Percentiles rank a stretch among this genome's conserved stretches.
These are phyloP conservation scores for Globisporangium orthogonon DNA, from an alignment of 352 stramenopile genomes.

Conservation along the genomic window DNA sequence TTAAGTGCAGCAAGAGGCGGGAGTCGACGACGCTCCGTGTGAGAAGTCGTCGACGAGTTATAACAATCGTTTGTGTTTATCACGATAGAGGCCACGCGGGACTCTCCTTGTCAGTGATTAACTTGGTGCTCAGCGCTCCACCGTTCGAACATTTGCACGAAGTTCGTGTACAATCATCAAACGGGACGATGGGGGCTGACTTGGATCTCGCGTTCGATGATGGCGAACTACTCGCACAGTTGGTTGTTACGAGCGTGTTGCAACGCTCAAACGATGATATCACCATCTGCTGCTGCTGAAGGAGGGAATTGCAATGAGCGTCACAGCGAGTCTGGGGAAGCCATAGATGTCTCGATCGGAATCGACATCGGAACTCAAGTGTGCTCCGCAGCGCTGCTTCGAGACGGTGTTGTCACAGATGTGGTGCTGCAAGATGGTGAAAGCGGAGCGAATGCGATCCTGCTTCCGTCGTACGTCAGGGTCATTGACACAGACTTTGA, in stretches of 20 bases:
- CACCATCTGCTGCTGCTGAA: background rate
- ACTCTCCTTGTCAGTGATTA: no score
- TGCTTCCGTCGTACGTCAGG: slow-evolving; percentile 6
- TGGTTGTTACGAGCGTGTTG: background rate
- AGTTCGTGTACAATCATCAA: background rate
- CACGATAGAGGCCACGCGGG: no score
- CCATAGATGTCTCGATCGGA: background rate
- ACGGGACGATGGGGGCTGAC: background rate
- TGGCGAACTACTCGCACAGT: background rate
- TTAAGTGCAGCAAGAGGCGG: no score
- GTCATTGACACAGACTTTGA: slow-evolving; percentile 4
- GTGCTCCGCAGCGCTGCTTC: slow-evolving; percentile 2
- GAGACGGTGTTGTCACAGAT: background rate
- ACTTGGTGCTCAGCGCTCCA: no score
- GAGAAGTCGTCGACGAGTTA: no score
- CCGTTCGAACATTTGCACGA: no score
- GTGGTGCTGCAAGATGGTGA: background rate
- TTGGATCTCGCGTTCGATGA: background rate
- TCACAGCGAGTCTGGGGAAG: background rate
- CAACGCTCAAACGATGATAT: background rate
- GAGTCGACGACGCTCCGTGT: no score
- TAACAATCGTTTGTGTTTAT: background rate
- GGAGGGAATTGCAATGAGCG: background rate
- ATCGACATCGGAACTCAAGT: slow-evolving; percentile 10
- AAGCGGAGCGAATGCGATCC: background rate